Evolutionary conservation across 257 asterid species (phyloP).

Genomic region (Nicotiana tomentosiformis): DNA sequence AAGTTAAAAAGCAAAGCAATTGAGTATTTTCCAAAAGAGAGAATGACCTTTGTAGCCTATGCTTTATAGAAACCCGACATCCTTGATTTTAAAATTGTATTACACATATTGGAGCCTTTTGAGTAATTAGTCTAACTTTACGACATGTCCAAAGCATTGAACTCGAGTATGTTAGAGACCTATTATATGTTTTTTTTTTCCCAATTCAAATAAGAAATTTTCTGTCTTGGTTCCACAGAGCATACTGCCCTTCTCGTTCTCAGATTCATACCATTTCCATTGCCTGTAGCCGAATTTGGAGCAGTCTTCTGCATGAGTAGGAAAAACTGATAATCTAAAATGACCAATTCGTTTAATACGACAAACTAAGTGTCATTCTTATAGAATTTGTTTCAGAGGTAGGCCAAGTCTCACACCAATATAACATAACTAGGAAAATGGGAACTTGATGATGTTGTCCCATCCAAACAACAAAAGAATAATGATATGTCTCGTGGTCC

Average conservation of each 20-base stretch:
- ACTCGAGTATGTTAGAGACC: neutral
- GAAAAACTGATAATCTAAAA: neutral
- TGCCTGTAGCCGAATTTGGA: neutral
- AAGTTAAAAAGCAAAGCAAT: neutral
- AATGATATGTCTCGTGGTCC: neutral
- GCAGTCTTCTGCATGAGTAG: neutral
- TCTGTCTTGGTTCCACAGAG: neutral
- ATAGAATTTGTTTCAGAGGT: neutral
- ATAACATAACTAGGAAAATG: neutral
- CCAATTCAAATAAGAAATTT: neutral
- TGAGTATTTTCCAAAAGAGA: slow-evolving; percentile 6
- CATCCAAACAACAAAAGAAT: neutral
- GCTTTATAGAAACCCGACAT: neutral
- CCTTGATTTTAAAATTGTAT: neutral
- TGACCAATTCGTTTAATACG: neutral
- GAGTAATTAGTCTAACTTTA: neutral
- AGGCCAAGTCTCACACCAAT: neutral
- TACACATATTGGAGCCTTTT: neutral
- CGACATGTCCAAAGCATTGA: neutral
- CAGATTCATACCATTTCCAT: neutral
- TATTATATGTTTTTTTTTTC: neutral
- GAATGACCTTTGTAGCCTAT: neutral
- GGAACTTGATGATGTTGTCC: slow-evolving; percentile 2
- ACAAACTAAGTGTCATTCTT: neutral
- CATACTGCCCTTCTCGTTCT: too few relatives aligned